Evolutionary conservation across 257 asterid genomes (phyloP), one percentile per base, ranked within the genome.

Genomic region (Datura wrightii): DNA sequence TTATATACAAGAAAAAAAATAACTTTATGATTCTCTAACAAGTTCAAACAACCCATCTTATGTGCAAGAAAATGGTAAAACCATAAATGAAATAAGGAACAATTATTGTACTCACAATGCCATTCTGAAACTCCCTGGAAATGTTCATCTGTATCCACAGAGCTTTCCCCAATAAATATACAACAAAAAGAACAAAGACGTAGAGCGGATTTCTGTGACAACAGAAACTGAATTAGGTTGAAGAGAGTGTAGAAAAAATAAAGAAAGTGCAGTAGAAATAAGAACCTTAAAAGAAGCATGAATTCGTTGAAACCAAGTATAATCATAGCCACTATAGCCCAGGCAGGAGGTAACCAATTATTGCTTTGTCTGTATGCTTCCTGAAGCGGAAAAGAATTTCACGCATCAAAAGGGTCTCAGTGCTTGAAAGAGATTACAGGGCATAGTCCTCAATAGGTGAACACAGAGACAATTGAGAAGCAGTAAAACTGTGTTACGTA

Each of bases 281-380:
- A 56, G 41, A 79, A 93, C 97, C 92, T 93, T 86, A 92, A 85
- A 53, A 93, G 94, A 81, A 89, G 85, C 92, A 93, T 91, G 90
- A 93, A 90, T 76, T 92, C 95, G 7, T 93, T 93, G 84, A 90
- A 92, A 44, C 97, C 97, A 37, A 93, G 94, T 79, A 92, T 78
- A 39, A 89, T 55, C 90, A 93, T 85, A 5, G 93, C 93, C 66
- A 93, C 1, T 60, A 92, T 91, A 8, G 90, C 94, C 97, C 97
- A 92, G 36, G 92, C 87, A 83, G 95, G 95, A 62, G 97, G 97
- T 65, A 92, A 54, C 94, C 93, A 91, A 78, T 89, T 90, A 87
- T 88, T 92, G 81, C 84, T 79, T 80, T 86, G 92, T 87, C 24
- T 84, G 84, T 89, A 84, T 5, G 91, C 91, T 84, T 89, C 94